phyloP scores from a whole-genome alignment of 2,329 filamentous ascomycete genomes.

The Xylaria sp. region DNA sequence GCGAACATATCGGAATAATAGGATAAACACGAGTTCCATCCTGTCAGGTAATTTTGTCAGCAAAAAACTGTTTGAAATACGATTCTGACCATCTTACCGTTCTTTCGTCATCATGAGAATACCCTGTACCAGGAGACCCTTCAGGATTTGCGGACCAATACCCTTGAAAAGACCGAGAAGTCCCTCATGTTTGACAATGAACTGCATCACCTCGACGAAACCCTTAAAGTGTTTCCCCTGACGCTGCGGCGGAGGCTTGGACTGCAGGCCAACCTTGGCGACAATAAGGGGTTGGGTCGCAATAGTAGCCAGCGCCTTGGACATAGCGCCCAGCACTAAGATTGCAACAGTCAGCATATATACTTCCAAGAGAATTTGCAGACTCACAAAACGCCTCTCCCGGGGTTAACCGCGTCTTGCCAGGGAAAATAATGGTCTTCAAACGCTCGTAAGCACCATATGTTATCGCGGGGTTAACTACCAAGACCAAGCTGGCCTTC shows the following conservation, averaged over 20 bases:
- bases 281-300: slow-evolving; percentile 95
- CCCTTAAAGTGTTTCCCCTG: slow-evolving; percentile 92
- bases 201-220: slow-evolving; percentile 93
- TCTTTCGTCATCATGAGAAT: slow-evolving; percentile 99
- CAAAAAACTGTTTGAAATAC: slow-evolving; percentile 11
- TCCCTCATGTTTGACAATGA: slow-evolving; percentile 91
- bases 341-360: slow-evolving; percentile 31
- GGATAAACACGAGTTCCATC: slow-evolving; percentile 87
- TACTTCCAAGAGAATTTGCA: not conserved
- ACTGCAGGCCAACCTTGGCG: slow-evolving; percentile 96
- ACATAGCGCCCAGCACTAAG: slow-evolving; percentile 87
- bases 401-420: slow-evolving; percentile 77
- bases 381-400: slow-evolving; percentile 91
- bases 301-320: slow-evolving; percentile 91
- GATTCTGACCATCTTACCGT: slow-evolving; percentile 64
- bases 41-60: slow-evolving; percentile 54
- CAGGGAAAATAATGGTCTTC: slow-evolving; percentile 79
- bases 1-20: slow-evolving; percentile 84
- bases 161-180: slow-evolving; percentile 90
- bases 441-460: slow-evolving; percentile 91
- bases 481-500: slow-evolving; percentile 94
- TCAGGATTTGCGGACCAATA: slow-evolving; percentile 91
- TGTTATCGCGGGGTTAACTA: slow-evolving; percentile 96
- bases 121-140: slow-evolving; percentile 92
- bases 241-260: slow-evolving; percentile 83